These are phyloP conservation scores for Cyberlindnera petersonii DNA, from an alignment of 805 yeast genomes.

Conservation along the genomic window DNA sequence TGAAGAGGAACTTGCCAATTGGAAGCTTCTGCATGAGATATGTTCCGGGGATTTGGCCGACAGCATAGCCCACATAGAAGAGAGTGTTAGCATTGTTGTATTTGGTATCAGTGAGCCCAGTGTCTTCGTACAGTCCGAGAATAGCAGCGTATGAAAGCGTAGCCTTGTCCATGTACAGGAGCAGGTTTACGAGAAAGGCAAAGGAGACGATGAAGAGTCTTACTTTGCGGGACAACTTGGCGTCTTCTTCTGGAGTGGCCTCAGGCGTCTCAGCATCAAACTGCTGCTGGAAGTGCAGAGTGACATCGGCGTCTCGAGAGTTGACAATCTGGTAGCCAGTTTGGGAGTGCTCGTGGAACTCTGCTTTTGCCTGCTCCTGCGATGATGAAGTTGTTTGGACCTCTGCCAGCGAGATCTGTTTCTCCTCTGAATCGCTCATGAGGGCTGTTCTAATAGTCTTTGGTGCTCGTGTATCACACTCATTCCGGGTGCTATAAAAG, in stretches of 20 bases:
- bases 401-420: not conserved
- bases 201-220: slow-evolving; percentile 34
- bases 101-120: slow-evolving; percentile 38
- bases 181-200: slow-evolving; percentile 36
- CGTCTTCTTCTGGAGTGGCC: slow-evolving; percentile 41
- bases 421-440: slow-evolving; percentile 2
- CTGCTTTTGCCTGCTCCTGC: slow-evolving; percentile 4
- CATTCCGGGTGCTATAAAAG: too few relatives aligned
- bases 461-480: too few relatives aligned
- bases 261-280: slow-evolving; percentile 33
- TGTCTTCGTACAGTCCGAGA: slow-evolving; percentile 44
- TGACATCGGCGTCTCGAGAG: slow-evolving; percentile 38
- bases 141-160: slow-evolving; percentile 46
- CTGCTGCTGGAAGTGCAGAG: slow-evolving; percentile 35
- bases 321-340: slow-evolving; percentile 34
- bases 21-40: slow-evolving; percentile 42
- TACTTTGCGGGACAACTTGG: slow-evolving; percentile 36
- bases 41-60: slow-evolving; percentile 43
- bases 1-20: slow-evolving; percentile 36
- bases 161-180: slow-evolving; percentile 51
- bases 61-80: slow-evolving; percentile 49
- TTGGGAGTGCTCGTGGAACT: slow-evolving; percentile 2
- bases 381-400: not conserved
- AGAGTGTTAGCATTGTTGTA: slow-evolving; percentile 48
- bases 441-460: too few relatives aligned